A percentile compares a stretch with the other conserved stretches of the same genome.
These are phyloP conservation scores for Pisolithus orientalis DNA, from an alignment of 768 basidiomycete genomes.

Conservation along the genomic window DNA sequence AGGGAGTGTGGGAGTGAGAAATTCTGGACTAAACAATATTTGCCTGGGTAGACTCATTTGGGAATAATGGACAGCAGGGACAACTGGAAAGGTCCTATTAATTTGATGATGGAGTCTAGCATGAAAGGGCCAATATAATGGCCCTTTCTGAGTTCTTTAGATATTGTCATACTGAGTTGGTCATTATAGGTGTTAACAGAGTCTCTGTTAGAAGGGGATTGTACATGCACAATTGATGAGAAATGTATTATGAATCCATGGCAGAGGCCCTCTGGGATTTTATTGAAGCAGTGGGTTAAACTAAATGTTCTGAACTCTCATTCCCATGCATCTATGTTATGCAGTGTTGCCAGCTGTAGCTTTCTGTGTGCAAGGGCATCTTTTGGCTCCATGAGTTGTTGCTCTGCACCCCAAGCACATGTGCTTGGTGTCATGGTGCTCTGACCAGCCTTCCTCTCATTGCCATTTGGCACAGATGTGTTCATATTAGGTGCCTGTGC, in stretches of 20 bases:
- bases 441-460: background rate
- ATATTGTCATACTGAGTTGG: too few species aligned
- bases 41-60: constrained; percentile 19
- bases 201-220: too few species aligned
- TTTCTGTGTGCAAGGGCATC: background rate
- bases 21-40: constrained; percentile 25
- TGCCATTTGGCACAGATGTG: background rate
- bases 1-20: constrained; percentile 14
- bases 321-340: background rate
- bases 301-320: background rate
- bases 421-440: background rate
- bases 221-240: background rate
- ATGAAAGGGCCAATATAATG: background rate
- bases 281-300: background rate
- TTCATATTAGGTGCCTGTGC: too few species aligned
- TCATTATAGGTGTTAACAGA: too few species aligned
- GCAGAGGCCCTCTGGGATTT: background rate
- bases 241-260: background rate
- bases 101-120: background rate
- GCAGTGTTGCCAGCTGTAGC: background rate
- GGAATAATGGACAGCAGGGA: constrained; percentile 24
- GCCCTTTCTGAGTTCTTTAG: background rate
- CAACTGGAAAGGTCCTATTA: constrained; percentile 24
- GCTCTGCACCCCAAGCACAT: background rate
- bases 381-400: background rate